Evolutionary conservation across 2,329 filamentous ascomycete genomes (phyloP).

Genomic region (Didymella exigua): DNA sequence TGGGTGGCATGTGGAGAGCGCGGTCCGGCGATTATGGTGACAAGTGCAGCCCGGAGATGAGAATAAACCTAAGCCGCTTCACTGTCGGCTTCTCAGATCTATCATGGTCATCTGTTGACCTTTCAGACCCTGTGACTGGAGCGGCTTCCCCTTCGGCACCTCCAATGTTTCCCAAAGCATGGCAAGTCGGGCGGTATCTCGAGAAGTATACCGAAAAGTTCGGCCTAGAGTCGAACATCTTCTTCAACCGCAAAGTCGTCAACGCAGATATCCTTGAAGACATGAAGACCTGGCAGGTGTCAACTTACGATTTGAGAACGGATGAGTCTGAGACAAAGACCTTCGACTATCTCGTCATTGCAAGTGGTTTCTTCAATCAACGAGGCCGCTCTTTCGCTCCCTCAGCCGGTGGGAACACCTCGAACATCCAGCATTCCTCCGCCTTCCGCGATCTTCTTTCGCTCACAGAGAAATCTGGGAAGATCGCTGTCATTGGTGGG

Average conservation of each 20-base stretch:
- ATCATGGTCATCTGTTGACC: conserved; percentile 65
- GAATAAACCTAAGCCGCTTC: conserved; percentile 76
- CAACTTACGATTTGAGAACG: conserved; percentile 22
- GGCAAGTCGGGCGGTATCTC: conserved; percentile 77
- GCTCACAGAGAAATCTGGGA: conserved; percentile 50
- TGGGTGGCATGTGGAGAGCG: conserved; percentile 80
- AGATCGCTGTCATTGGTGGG: conserved; percentile 76
- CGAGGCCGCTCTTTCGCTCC: conserved; percentile 21
- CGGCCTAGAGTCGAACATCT: conserved; percentile 55
- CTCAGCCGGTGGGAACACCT: conserved; percentile 1
- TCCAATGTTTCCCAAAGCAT: conserved; percentile 74
- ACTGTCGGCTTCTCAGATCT: conserved; percentile 70
- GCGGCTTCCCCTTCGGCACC: conserved; percentile 34
- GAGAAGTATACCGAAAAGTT: conserved; percentile 67
- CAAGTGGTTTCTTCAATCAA: conserved; percentile 74
- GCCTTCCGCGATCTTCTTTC: conserved; percentile 31
- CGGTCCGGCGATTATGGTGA: conserved; percentile 55
- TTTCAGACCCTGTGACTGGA: conserved; percentile 20
- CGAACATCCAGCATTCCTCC: conserved; percentile 38
- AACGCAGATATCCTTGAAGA: conserved; percentile 30
- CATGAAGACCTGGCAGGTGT: conserved; percentile 29
- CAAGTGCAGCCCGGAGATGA: conserved; percentile 65
- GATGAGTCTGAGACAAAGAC: conserved; percentile 17
- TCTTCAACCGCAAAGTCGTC: conserved; percentile 53
- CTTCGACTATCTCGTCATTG: conserved; percentile 75